Evolutionary conservation across 2,329 filamentous ascomycete species (phyloP).

Genomic region (Ascochyta rabiei): DNA sequence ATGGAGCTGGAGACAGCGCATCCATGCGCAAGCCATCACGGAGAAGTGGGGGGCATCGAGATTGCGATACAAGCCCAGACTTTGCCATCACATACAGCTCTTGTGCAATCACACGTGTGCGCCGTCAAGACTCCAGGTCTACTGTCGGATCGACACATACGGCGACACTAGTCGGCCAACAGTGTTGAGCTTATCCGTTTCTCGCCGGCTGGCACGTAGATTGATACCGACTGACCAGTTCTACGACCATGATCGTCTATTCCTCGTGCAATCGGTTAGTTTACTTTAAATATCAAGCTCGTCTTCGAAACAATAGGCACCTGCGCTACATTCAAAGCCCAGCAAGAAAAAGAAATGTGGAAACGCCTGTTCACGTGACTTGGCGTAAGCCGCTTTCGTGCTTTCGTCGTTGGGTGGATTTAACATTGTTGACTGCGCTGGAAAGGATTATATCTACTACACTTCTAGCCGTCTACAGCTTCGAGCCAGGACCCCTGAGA

Average conservation of each 20-base stretch:
- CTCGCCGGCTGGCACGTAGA: neutral
- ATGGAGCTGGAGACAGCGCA: conserved; percentile 16
- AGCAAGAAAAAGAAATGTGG: neutral
- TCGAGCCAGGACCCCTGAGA: conserved; percentile 25
- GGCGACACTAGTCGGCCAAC: neutral
- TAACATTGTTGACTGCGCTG: too few species aligned
- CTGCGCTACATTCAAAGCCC: too few species aligned
- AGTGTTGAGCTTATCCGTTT: neutral
- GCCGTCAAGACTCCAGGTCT: neutral
- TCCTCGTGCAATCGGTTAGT: too few species aligned
- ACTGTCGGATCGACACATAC: neutral
- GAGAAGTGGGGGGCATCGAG: neutral
- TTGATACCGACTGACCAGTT: too few species aligned
- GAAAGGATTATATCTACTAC: too few species aligned
- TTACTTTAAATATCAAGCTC: neutral
- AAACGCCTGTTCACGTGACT: conserved; percentile 14
- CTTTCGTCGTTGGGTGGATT: too few species aligned
- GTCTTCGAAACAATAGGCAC: neutral
- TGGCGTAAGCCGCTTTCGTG: neutral
- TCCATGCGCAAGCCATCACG: conserved; percentile 7
- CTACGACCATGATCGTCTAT: too few species aligned
- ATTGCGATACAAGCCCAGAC: neutral
- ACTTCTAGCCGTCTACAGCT: conserved; percentile 14
- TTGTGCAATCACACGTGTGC: neutral
- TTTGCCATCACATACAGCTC: neutral